phyloP scores from a whole-genome alignment of 2,329 filamentous ascomycete genomes.

The Penicillium digitatum region DNA sequence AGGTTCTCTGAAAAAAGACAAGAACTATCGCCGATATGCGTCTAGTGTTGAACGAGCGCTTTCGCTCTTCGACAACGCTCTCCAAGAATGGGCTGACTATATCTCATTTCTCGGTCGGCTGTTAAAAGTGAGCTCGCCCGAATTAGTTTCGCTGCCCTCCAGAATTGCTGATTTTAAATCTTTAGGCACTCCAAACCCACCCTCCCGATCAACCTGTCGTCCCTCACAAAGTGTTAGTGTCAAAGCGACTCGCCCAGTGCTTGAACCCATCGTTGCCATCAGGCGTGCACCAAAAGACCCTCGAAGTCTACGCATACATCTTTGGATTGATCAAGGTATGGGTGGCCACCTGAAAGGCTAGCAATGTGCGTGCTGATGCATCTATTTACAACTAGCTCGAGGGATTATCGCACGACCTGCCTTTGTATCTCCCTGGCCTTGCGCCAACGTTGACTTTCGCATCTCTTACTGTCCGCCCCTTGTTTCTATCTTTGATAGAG shows the following conservation, averaged over 20 bases:
- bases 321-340: slow-evolving; percentile 76
- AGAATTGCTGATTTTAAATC: slow-evolving; percentile 3
- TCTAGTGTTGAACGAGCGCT: slow-evolving; percentile 81
- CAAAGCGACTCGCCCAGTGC: slow-evolving; percentile 91
- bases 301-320: slow-evolving; percentile 88
- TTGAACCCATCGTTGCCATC: slow-evolving; percentile 89
- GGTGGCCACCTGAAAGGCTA: neutral
- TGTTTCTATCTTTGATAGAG: slow-evolving; percentile 81
- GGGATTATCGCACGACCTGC: slow-evolving; percentile 73
- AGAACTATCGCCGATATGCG: slow-evolving; percentile 80
- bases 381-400: slow-evolving; percentile 50
- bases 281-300: slow-evolving; percentile 92
- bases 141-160: neutral
- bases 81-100: slow-evolving; percentile 99
- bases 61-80: slow-evolving; percentile 81
- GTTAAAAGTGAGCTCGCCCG: slow-evolving; percentile 63
- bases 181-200: slow-evolving; percentile 79
- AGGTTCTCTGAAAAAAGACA: slow-evolving; percentile 54
- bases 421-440: slow-evolving; percentile 84
- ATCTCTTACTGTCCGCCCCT: slow-evolving; percentile 80
- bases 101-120: slow-evolving; percentile 92
- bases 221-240: slow-evolving; percentile 76
- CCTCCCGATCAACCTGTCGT: slow-evolving; percentile 67
- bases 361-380: slow-evolving; percentile 12
- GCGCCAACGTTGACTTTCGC: slow-evolving; percentile 89